phyloP scores from a whole-genome alignment of 73 alveolate genomes.

The Paramecium sonneborni region DNA sequence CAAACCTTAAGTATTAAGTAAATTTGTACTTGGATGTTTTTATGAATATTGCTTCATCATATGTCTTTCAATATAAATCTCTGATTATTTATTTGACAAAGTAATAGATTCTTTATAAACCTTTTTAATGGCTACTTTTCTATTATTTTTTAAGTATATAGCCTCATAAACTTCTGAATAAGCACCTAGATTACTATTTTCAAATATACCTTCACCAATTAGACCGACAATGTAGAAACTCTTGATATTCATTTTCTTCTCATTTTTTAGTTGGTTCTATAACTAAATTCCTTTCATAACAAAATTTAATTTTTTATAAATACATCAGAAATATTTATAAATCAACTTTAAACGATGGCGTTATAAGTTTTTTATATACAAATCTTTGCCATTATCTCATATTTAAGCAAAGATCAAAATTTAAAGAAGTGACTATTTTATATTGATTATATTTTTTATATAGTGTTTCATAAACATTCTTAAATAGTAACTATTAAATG shows the following conservation, averaged over 20 bases:
- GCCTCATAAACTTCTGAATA: slow-evolving; percentile 29
- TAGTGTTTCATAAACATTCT: no score
- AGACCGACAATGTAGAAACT: not conserved
- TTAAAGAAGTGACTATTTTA: not conserved
- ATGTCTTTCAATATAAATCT: slow-evolving; percentile 25
- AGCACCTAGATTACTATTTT: not conserved
- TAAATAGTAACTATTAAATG: no score
- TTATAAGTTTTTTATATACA: not conserved
- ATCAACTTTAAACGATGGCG: not conserved
- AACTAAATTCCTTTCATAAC: not conserved
- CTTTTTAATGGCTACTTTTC: not conserved
- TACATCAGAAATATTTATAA: not conserved
- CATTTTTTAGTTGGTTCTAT: not conserved
- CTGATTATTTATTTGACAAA: not conserved
- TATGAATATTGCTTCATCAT: not conserved
- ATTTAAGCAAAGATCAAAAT: not conserved
- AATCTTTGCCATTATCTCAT: not conserved
- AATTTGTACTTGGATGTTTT: not conserved
- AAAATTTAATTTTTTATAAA: not conserved
- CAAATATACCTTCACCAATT: slow-evolving; percentile 13
- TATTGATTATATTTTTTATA: no score
- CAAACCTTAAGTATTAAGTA: not conserved
- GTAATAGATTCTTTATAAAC: not conserved
- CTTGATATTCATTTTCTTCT: not conserved
- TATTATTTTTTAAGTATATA: not conserved